Conservation (phyloP, 805 yeast species). For the Lipomyces sp. region DNA sequence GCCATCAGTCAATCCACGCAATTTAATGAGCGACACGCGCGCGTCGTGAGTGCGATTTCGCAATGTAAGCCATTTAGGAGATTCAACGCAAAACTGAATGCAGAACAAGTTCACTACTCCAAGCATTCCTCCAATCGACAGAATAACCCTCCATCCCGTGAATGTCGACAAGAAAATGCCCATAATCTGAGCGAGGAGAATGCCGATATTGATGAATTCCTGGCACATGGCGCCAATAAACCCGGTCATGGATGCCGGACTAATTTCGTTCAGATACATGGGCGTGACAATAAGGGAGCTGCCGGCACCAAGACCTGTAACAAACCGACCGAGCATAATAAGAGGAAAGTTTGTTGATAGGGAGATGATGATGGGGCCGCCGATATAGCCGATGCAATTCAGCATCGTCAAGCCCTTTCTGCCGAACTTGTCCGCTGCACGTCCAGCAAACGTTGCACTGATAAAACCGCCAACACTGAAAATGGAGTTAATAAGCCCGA, state of each 20-base stretch:
- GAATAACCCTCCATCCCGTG: slow-evolving; percentile 67
- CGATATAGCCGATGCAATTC: slow-evolving; percentile 50
- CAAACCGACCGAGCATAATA: slow-evolving; percentile 64
- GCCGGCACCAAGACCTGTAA: slow-evolving; percentile 87
- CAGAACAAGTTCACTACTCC: slow-evolving; percentile 50
- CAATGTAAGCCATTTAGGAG: slow-evolving; percentile 76
- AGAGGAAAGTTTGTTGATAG: slow-evolving; percentile 43
- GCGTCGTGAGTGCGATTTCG: slow-evolving; percentile 49
- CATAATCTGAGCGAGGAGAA: slow-evolving; percentile 69
- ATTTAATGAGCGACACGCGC: slow-evolving; percentile 36
- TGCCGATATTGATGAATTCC: slow-evolving; percentile 80
- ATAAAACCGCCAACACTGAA: slow-evolving; percentile 81
- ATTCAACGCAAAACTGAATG: slow-evolving; percentile 53
- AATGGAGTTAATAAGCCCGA: slow-evolving; percentile 73
- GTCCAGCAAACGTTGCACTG: slow-evolving; percentile 68
- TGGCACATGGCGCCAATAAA: slow-evolving; percentile 87
- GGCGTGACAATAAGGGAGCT: slow-evolving; percentile 82
- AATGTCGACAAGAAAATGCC: slow-evolving; percentile 68
- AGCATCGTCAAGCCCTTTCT: slow-evolving; percentile 52
- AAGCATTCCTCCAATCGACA: slow-evolving; percentile 58
- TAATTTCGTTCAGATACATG: slow-evolving; percentile 70
- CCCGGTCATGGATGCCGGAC: slow-evolving; percentile 69
- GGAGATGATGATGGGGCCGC: slow-evolving; percentile 65
- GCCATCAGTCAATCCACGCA: slow-evolving; percentile 39
- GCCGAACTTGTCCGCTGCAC: slow-evolving; percentile 63